Evolutionary conservation across 2,329 filamentous ascomycete genomes (phyloP).

Genomic region (Xylariomycetidae sp.): DNA sequence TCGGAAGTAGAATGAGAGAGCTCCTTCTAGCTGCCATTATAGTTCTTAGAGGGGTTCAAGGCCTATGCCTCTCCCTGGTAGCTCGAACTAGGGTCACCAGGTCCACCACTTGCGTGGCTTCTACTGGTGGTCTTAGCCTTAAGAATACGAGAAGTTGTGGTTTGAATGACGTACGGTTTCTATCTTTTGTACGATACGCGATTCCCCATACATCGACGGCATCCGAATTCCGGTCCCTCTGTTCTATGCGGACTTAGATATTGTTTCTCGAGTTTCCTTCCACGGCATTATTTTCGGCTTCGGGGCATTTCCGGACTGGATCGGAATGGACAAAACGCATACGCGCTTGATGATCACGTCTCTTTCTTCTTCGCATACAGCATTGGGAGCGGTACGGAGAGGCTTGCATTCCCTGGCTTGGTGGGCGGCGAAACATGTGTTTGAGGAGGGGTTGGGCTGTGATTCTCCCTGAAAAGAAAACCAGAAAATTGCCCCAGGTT

Average conservation of each 20-base stretch:
- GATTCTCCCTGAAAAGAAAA: too few relatives aligned
- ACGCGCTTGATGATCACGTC: slow-evolving; percentile 10
- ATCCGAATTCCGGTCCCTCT: slow-evolving; percentile 8
- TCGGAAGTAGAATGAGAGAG: too few relatives aligned
- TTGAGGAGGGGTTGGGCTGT: too few relatives aligned
- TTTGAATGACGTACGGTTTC: slow-evolving; percentile 10
- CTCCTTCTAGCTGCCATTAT: too few relatives aligned
- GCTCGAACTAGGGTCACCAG: too few relatives aligned
- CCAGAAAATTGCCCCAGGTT: too few relatives aligned
- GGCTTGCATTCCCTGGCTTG: slow-evolving; percentile 5
- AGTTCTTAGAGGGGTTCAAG: too few relatives aligned
- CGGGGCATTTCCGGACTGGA: slow-evolving; percentile 11
- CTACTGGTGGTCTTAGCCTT: too few relatives aligned
- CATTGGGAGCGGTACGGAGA: slow-evolving; percentile 7
- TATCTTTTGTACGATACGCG: slow-evolving; percentile 14
- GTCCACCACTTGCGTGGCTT: too few relatives aligned
- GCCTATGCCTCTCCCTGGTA: too few relatives aligned
- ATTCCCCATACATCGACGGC: slow-evolving; percentile 9
- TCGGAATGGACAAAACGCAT: too few relatives aligned
- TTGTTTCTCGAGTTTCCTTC: slow-evolving; percentile 6
- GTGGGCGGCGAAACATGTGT: neutral
- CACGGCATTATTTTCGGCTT: too few relatives aligned
- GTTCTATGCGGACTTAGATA: slow-evolving; percentile 10
- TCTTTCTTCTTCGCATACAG: slow-evolving; percentile 13
- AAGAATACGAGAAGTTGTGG: slow-evolving; percentile 6